Evolutionary conservation across 371 early-diverging fungal genomes (phyloP), one percentile per base, ranked within the genome.

Genomic region (Cokeromyces recurvatus): DNA sequence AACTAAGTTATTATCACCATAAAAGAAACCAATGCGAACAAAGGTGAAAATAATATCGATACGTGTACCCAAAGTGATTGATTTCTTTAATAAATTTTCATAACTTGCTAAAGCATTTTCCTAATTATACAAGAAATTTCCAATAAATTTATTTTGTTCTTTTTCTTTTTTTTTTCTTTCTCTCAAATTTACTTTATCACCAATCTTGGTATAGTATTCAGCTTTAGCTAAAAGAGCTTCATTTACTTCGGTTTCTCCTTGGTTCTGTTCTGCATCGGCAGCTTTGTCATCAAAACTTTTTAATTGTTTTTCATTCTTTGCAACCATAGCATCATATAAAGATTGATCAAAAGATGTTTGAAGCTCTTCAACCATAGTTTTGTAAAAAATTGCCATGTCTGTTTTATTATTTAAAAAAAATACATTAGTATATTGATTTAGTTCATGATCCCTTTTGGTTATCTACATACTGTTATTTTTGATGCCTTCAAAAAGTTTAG

Each of bases 1-100:
- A 38, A 90, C 86, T 35, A 93, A 62, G 15, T 82, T 84, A 51
- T 84, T 78, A 61, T 95, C 95, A 37, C 75, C 66, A 62, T 83
- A 92, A 64, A 98, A 96, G 75, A 97, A 88, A n/a, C 94, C 98
- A 53, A 97, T 84, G 15, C 97, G 86, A 40, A 97, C 87, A 54
- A 83, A 71, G 23, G 91, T 82, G 76, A 98, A 97, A 20, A 90
- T 69, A 38, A 97, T 82, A 63, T 98, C 97, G 35, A 98, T 88
- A 49, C 92, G 82, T 48, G 87, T 86, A 40, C 97, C 97, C 20
- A 94, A 77, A 12, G 95, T 91, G 15, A 90, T 89, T 4, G 91
- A 86, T 68, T 91, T 91, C 25, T 89, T 89, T 42, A 85, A 75
- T 17, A 93, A 87, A 4, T 79, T 74, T 17, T 85, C 79, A 74